Evolutionary conservation across 2,329 filamentous ascomycete species (phyloP).

Genomic region (Penicillium concentricum): DNA sequence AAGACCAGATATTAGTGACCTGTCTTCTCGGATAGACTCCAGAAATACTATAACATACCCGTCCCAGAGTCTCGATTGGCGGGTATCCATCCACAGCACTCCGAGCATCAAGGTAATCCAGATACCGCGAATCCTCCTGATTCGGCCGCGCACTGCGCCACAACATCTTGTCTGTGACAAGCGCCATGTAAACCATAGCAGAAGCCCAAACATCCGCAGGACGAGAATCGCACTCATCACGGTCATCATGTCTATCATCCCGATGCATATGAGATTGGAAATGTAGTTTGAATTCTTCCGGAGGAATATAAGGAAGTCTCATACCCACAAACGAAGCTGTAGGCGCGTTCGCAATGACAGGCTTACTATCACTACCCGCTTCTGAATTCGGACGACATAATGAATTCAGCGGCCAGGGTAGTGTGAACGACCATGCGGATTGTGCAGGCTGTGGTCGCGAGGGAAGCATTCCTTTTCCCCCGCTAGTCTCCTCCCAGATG

Average conservation of each 20-base stretch:
- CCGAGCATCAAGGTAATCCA: constrained; percentile 23
- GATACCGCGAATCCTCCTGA: constrained; percentile 26
- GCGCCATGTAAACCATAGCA: constrained; percentile 29
- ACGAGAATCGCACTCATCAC: constrained; percentile 9
- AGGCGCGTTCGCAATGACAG: not conserved
- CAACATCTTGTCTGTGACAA: constrained; percentile 25
- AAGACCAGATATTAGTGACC: not conserved
- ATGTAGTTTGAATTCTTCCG: constrained; percentile 13
- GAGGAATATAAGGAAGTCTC: constrained; percentile 18
- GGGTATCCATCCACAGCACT: constrained; percentile 23
- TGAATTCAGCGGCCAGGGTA: constrained; percentile 10
- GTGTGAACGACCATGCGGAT: constrained; percentile 9
- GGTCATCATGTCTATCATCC: not conserved
- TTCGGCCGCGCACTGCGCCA: constrained; percentile 27
- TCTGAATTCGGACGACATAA: not conserved
- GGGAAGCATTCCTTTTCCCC: not conserved
- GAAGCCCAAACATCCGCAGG: constrained; percentile 31
- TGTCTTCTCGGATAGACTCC: too few species aligned
- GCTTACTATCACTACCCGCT: not conserved
- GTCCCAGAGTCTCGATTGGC: constrained; percentile 27
- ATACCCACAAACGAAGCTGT: constrained; percentile 15
- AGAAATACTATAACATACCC: constrained; percentile 17
- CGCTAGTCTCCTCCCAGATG: constrained; percentile 44
- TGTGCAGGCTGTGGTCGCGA: not conserved
- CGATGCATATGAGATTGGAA: not conserved